Percentiles rank a stretch among this genome's conserved stretches.
phyloP scores from a whole-genome alignment of 2,329 filamentous ascomycete genomes.

The Ascochyta pisi region DNA sequence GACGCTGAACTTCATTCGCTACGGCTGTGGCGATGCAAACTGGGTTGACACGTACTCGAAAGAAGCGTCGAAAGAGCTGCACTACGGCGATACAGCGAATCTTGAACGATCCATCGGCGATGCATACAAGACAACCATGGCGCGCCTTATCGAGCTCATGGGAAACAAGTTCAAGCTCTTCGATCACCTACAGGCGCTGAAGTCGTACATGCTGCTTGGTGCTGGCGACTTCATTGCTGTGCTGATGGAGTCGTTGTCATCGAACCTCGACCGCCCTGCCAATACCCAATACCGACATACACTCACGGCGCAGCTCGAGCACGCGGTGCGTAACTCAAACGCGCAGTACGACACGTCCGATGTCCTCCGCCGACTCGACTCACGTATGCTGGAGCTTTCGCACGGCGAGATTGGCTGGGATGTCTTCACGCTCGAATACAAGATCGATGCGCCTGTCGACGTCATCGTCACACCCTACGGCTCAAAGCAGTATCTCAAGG shows the following conservation, averaged over 20 bases:
- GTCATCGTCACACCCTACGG: slow-evolving; percentile 97
- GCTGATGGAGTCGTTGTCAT: slow-evolving; percentile 93
- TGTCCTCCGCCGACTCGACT: slow-evolving; percentile 88
- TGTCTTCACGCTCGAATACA: slow-evolving; percentile 98
- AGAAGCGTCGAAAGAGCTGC: slow-evolving; percentile 86
- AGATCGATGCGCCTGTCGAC: slow-evolving; percentile 94
- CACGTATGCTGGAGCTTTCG: slow-evolving; percentile 96
- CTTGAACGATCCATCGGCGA: slow-evolving; percentile 94
- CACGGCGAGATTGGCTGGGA: slow-evolving; percentile 99
- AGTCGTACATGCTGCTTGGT: slow-evolving; percentile 91
- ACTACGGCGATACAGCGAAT: slow-evolving; percentile 90
- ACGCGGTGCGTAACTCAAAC: slow-evolving; percentile 95
- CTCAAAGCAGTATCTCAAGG: slow-evolving; percentile 94
- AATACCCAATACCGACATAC: slow-evolving; percentile 97
- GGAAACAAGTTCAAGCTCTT: slow-evolving; percentile 93
- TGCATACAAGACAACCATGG: slow-evolving; percentile 98
- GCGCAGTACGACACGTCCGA: slow-evolving; percentile 94
- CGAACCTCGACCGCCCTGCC: slow-evolving; percentile 93
- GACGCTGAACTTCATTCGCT: slow-evolving; percentile 96
- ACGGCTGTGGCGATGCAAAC: slow-evolving; percentile 88
- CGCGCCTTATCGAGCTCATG: slow-evolving; percentile 91
- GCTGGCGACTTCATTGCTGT: slow-evolving; percentile 97
- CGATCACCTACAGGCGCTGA: slow-evolving; percentile 87
- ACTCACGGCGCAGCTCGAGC: slow-evolving; percentile 94
- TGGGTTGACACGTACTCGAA: slow-evolving; percentile 98